Conservation (phyloP, 495 filamentous ascomycete species). For the Talaromyces thailandensis region DNA sequence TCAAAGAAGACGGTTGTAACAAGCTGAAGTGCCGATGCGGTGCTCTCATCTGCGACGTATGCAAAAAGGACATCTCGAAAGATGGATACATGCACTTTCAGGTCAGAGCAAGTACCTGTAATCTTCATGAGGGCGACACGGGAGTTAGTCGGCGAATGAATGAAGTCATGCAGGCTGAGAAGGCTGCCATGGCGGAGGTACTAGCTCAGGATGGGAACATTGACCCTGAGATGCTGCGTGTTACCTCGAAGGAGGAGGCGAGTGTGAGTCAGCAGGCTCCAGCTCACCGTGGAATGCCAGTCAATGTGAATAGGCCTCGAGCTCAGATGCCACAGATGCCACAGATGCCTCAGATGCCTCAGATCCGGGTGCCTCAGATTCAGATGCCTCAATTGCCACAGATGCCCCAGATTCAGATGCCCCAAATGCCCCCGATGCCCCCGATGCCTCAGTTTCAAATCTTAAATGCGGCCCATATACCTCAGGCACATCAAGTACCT, state of each 20-base stretch:
- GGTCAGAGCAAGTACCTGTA: slow-evolving; percentile 39
- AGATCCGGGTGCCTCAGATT: neutral
- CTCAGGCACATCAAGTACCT: neutral
- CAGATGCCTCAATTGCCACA: neutral
- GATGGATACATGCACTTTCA: slow-evolving; percentile 19
- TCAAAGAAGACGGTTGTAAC: slow-evolving; percentile 79
- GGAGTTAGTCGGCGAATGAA: slow-evolving; percentile 48
- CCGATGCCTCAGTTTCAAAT: neutral
- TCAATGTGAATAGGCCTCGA: neutral
- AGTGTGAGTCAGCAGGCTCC: neutral
- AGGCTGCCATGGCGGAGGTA: slow-evolving; percentile 35
- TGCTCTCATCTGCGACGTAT: slow-evolving; percentile 61
- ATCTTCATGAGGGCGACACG: slow-evolving; percentile 50
- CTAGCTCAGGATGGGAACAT: slow-evolving; percentile 10
- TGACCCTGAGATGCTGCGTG: slow-evolving; percentile 2
- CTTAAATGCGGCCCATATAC: neutral
- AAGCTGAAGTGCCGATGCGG: slow-evolving; percentile 66
- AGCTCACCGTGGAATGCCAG: neutral
- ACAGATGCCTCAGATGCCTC: neutral
- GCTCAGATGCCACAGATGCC: neutral
- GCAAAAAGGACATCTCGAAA: slow-evolving; percentile 38
- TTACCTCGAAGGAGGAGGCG: neutral
- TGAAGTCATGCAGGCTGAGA: slow-evolving; percentile 59
- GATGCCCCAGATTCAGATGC: neutral
- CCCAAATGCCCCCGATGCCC: neutral